Percentiles rank a stretch among this genome's conserved stretches.
Conservation (phyloP, 495 filamentous ascomycete species). For the Aspergillus diversus region DNA sequence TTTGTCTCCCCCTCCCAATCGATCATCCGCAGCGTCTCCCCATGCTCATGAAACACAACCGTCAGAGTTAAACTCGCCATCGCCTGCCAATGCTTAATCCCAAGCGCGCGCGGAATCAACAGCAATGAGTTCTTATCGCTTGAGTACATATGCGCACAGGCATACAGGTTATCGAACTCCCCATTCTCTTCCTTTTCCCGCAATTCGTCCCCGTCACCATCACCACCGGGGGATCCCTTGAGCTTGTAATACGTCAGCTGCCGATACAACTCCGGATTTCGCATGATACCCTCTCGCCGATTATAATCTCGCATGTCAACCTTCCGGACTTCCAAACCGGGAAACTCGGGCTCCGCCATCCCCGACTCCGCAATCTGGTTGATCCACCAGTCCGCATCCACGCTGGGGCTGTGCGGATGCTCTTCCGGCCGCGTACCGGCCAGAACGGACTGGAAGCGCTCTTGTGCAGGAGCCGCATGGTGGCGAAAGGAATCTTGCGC, state of each 20-base stretch:
- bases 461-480: slow-evolving; percentile 42
- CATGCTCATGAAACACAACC: slow-evolving; percentile 61
- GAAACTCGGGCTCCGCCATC: slow-evolving; percentile 52
- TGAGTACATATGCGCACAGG: slow-evolving; percentile 67
- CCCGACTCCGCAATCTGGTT: slow-evolving; percentile 27
- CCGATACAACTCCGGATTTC: slow-evolving; percentile 55
- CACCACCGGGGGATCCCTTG: slow-evolving; percentile 41
- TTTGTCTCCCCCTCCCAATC: slow-evolving; percentile 32
- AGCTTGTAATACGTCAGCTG: slow-evolving; percentile 63
- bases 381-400: slow-evolving; percentile 55
- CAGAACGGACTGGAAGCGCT: slow-evolving; percentile 44
- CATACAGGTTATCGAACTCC: slow-evolving; percentile 59
- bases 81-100: slow-evolving; percentile 53
- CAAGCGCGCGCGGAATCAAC: slow-evolving; percentile 62
- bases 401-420: slow-evolving; percentile 40
- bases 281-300: slow-evolving; percentile 35
- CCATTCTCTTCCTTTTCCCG: slow-evolving; percentile 33
- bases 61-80: slow-evolving; percentile 66
- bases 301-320: slow-evolving; percentile 65
- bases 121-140: slow-evolving; percentile 71
- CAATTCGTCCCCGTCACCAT: slow-evolving; percentile 23
- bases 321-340: slow-evolving; percentile 63
- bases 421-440: slow-evolving; percentile 43
- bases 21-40: slow-evolving; percentile 44
- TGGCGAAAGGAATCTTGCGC: slow-evolving; percentile 35